A percentile compares a stretch with the other conserved stretches of the same genome.
Conservation (phyloP, 345 rosid species). For the Acer saccharum region DNA sequence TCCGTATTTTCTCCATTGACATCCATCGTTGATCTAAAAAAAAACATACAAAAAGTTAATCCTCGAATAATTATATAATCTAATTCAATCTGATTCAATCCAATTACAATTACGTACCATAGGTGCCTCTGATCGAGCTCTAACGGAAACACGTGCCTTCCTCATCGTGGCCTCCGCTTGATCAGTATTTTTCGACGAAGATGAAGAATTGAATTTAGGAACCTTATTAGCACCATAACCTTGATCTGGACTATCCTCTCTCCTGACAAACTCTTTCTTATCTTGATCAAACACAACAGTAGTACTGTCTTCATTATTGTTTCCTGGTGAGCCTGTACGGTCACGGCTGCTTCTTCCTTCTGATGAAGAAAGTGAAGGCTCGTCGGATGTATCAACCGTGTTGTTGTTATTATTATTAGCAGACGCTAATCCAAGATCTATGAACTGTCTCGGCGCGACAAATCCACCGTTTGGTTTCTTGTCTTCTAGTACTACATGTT, state of each 20-base stretch:
- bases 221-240: conserved; percentile 42
- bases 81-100: not conserved
- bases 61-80: too few species aligned
- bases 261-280: conserved; percentile 28
- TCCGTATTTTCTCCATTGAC: conserved; percentile 82
- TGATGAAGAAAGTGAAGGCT: conserved; percentile 49
- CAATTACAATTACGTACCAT: conserved; percentile 23
- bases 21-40: conserved; percentile 63
- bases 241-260: conserved; percentile 50
- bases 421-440: conserved; percentile 52
- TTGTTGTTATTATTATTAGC: not conserved
- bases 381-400: conserved; percentile 30
- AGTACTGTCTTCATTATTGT: conserved; percentile 14
- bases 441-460: conserved; percentile 44
- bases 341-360: conserved; percentile 50
- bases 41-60: too few species aligned
- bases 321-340: conserved; percentile 40
- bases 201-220: conserved; percentile 43
- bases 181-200: conserved; percentile 44
- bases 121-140: conserved; percentile 59
- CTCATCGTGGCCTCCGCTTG: conserved; percentile 72
- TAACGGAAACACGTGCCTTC: conserved; percentile 68
- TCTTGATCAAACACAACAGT: conserved; percentile 16
- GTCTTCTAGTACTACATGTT: conserved; percentile 12
- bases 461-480: conserved; percentile 26